Evolutionary conservation across 257 asterid genomes (phyloP).

Genomic region (Solanum habrochaites): DNA sequence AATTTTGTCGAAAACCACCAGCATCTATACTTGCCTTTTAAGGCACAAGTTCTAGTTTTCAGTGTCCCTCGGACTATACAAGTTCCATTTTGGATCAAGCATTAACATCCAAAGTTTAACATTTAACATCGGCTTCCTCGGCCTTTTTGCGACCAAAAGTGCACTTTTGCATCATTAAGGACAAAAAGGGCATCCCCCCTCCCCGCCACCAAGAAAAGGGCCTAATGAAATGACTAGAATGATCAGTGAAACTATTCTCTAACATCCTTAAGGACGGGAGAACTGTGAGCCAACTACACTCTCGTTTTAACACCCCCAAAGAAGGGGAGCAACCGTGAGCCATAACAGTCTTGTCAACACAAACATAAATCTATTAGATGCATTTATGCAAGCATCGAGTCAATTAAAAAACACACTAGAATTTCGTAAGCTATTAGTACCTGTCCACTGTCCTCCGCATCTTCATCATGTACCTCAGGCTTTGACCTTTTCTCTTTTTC

Average conservation of each 20-base stretch:
- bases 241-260: background rate
- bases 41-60: background rate
- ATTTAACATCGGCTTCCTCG: background rate
- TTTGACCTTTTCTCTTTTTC: constrained; percentile 52
- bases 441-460: constrained; percentile 57
- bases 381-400: background rate
- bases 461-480: constrained; percentile 54
- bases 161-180: background rate
- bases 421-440: constrained; percentile 5
- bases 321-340: background rate
- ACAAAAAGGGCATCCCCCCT: background rate
- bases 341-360: background rate
- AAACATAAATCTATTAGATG: background rate
- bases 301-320: background rate
- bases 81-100: background rate
- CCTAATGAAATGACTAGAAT: background rate
- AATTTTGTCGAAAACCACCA: background rate
- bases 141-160: background rate
- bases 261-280: background rate
- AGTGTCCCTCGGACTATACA: background rate
- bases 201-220: background rate
- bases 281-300: background rate
- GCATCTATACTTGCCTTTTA: background rate
- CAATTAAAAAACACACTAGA: background rate
- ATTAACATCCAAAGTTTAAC: background rate